Base-by-base conservation (phyloP, 1,139 yeast species). In the Casaregolazyma lundiana region DNA sequence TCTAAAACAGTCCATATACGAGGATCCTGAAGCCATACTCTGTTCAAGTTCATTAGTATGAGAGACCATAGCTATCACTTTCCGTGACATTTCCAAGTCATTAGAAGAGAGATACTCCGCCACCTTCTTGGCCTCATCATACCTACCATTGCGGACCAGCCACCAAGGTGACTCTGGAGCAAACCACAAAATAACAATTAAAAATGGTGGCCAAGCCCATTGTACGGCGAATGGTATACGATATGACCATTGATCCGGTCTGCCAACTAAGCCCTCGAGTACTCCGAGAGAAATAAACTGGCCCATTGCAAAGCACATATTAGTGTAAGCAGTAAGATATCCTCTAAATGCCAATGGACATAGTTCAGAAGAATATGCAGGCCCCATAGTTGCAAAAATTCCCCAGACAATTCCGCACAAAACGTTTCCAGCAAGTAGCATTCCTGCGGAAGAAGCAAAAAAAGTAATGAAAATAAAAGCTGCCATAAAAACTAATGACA, bases 151-250 rank as follows among this genome's bases (percentile, higher is more conserved):
- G 29, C 72, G 66, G 39, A 75, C 72, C 58, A 66, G 70, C 71
- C 75, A 76, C 71, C 80, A 75, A 44, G 83, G 83, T 21, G 80
- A 72, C 55, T 78, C 82, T 30, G 83, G 83, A 6, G 53, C 55
- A 26, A 59, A 45, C 20, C 55, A 57, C 62, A 76, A 68, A 50
- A 78, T 80, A 41, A 63, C 56, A 42, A 77, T 68, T 58, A 78
- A 69, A 16, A 78, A 80, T 46, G 76, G 52, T 1, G 84, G 83
- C 84, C 84, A 80, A 6, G 73, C 57, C 84, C 85, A 80, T 61
- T 80, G 84, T 19, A 76, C 46, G 1, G 77, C 80, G 57, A 71
- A 76, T 1, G 81, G 80, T 30, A 75, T 61, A 42, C 67, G 60
- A 60, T 70, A 73, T 2, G 72, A 64, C 60, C 65, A 56, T 16